Conservation (phyloP, 257 asterid species). For the Solanum pennellii region DNA sequence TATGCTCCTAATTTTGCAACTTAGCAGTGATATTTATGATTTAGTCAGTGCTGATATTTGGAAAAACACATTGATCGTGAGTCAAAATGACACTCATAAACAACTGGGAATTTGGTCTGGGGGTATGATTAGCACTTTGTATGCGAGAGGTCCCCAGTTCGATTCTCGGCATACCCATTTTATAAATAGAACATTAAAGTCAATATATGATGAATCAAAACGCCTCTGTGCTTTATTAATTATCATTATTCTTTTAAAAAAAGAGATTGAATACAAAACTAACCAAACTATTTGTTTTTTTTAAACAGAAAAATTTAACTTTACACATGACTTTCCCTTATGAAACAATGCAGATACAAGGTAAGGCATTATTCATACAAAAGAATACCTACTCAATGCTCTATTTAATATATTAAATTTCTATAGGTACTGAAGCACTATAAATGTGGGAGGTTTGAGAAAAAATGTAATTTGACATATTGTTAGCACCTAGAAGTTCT, state of each 20-base stretch:
- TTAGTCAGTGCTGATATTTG: no score
- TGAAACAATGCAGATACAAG: not conserved
- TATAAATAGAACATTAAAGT: no score
- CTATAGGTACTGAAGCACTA: not conserved
- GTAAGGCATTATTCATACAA: not conserved
- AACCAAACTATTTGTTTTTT: no score
- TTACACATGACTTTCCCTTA: not conserved
- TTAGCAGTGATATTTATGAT: no score
- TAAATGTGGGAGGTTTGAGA: not conserved
- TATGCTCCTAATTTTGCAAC: no score
- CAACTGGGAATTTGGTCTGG: conserved; percentile 68
- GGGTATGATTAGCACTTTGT: conserved; percentile 76
- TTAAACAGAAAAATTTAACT: no score
- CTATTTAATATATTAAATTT: not conserved
- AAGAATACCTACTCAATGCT: not conserved
- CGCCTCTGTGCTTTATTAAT: no score
- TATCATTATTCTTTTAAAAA: no score
- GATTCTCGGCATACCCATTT: conserved; percentile 38
- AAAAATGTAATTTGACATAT: not conserved
- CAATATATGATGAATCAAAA: no score
- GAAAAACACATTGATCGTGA: no score
- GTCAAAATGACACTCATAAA: no score
- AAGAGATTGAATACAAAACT: no score
- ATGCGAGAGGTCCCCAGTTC: conserved; percentile 73
- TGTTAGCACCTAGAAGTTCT: not conserved